These are phyloP conservation scores for Moesziomyces antarcticus DNA, from an alignment of 1,284 basidiomycete species.

Conservation along the genomic window DNA sequence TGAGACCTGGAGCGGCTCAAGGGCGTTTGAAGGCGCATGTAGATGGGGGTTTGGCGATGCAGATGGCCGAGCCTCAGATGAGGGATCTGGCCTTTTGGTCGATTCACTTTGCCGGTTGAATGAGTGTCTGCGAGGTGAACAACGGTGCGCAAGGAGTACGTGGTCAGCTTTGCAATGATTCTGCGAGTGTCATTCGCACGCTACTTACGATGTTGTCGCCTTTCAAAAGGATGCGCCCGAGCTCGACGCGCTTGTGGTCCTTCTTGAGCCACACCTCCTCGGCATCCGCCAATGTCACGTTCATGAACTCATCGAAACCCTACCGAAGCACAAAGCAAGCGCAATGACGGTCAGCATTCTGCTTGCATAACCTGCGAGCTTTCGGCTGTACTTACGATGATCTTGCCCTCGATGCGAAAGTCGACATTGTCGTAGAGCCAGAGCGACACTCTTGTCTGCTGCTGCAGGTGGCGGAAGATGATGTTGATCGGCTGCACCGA, in stretches of 20 bases:
- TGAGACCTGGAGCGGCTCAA: neutral
- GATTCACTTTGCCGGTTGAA: conserved; percentile 54
- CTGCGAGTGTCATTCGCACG: neutral
- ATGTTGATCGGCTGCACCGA: conserved; percentile 75
- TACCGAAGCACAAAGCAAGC: conserved; percentile 6
- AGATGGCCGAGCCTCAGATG: too few relatives aligned
- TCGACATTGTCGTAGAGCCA: conserved; percentile 99
- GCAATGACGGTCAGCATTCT: neutral
- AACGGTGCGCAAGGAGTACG: neutral
- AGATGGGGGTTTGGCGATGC: too few relatives aligned
- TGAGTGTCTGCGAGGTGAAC: conserved; percentile 49
- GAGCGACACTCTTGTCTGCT: conserved; percentile 87
- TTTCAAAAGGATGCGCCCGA: conserved; percentile 62
- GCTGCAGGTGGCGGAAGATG: conserved; percentile 97
- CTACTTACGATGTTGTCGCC: conserved; percentile 63
- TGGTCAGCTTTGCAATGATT: neutral
- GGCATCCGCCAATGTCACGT: conserved; percentile 94
- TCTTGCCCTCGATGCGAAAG: conserved; percentile 95
- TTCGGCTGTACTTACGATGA: conserved; percentile 72
- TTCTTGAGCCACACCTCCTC: conserved; percentile 79
- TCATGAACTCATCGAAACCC: conserved; percentile 99
- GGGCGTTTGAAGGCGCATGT: too few relatives aligned
- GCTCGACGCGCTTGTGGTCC: conserved; percentile 56
- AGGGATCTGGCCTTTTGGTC: neutral
- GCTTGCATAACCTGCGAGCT: too few relatives aligned